Percentiles rank a stretch among this genome's conserved stretches.
These are phyloP conservation scores for Neofusicoccum cordaticola DNA, from an alignment of 2,329 filamentous ascomycete species.

Conservation along the genomic window DNA sequence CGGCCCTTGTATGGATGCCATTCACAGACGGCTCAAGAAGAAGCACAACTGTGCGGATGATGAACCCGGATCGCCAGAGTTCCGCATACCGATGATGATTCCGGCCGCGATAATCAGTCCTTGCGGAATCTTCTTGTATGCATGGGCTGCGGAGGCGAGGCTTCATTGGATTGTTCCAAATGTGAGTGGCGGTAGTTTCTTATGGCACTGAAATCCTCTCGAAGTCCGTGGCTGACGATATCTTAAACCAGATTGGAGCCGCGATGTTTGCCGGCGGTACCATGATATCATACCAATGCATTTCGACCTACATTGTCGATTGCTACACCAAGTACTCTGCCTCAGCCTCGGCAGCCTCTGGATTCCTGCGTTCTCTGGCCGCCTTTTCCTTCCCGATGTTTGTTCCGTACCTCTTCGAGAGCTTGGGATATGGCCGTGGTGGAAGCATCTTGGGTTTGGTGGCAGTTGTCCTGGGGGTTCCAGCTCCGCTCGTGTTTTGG, in stretches of 20 bases:
- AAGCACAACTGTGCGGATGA: slow-evolving; percentile 33
- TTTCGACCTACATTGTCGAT: slow-evolving; percentile 56
- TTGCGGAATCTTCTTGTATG: slow-evolving; percentile 56
- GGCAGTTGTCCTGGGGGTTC: slow-evolving; percentile 43
- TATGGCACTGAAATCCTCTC: not conserved
- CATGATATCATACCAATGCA: slow-evolving; percentile 45
- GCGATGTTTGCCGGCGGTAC: slow-evolving; percentile 48
- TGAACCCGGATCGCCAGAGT: slow-evolving; percentile 44
- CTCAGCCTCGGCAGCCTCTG: slow-evolving; percentile 49
- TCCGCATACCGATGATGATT: slow-evolving; percentile 51
- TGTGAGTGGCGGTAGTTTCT: not conserved
- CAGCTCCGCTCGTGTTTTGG: slow-evolving; percentile 51
- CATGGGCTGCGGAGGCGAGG: slow-evolving; percentile 52
- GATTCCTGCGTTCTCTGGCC: slow-evolving; percentile 46
- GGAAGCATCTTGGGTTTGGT: slow-evolving; percentile 48
- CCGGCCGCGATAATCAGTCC: slow-evolving; percentile 53
- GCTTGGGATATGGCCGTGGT: slow-evolving; percentile 49
- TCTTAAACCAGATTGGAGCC: slow-evolving; percentile 42
- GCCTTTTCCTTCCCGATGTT: slow-evolving; percentile 49
- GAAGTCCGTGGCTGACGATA: no score
- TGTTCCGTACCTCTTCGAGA: slow-evolving; percentile 43
- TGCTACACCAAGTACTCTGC: slow-evolving; percentile 51
- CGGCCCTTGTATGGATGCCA: slow-evolving; percentile 50
- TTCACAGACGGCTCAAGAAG: slow-evolving; percentile 48
- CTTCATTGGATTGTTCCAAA: slow-evolving; percentile 56